Percentiles rank a stretch among this genome's conserved stretches.
phyloP scores from a whole-genome alignment of 225 moss, liverwort and hornwort species.

The Antitrichia curtipendula region DNA sequence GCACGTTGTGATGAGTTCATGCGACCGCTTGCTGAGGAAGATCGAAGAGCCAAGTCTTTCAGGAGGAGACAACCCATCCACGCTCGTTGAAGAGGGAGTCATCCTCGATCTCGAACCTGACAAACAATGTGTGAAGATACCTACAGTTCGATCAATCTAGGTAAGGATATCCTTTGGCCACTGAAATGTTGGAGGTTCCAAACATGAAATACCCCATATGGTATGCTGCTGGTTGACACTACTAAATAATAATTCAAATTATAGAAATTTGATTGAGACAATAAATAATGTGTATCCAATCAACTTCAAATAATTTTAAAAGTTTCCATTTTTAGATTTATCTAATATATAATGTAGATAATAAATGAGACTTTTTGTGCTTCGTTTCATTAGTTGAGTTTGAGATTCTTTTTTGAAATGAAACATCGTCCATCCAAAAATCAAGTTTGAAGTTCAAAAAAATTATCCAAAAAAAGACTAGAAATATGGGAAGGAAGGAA shows the following conservation, averaged over 20 bases:
- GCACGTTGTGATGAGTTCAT: conserved; percentile 26
- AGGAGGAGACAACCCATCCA: not conserved
- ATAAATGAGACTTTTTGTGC: not conserved
- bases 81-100: not conserved
- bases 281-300: not conserved
- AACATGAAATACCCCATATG: not conserved
- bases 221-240: not conserved
- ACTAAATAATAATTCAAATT: not conserved
- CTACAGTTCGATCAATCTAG: not conserved
- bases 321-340: not conserved
- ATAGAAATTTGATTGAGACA: not conserved
- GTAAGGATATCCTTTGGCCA: not conserved
- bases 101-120: not conserved
- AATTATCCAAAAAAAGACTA: not conserved
- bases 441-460: not conserved
- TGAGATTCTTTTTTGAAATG: not conserved
- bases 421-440: not conserved
- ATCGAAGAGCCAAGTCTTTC: not conserved
- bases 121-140: not conserved
- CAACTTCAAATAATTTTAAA: not conserved
- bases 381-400: not conserved
- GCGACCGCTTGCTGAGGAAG: conserved; percentile 38
- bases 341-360: not conserved
- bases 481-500: not conserved
- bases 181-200: not conserved